Percentiles rank a stretch among this genome's conserved stretches.
These are phyloP conservation scores for Phytophthora citrophthora DNA, from an alignment of 352 stramenopile genomes.

Conservation along the genomic window DNA sequence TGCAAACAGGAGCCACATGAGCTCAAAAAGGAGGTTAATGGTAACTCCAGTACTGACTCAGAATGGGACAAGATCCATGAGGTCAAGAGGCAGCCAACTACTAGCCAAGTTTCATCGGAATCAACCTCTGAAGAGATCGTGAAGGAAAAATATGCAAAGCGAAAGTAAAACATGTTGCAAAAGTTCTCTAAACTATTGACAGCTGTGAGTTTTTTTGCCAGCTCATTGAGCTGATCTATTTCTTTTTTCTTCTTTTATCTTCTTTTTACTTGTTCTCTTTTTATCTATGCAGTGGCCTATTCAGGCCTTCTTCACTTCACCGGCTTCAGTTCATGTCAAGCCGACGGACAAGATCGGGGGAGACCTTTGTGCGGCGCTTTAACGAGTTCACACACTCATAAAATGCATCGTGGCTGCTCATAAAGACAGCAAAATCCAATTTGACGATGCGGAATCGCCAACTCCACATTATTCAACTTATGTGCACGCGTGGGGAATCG, in stretches of 20 bases:
- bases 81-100: not conserved
- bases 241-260: constrained; percentile 19
- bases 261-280: constrained; percentile 21
- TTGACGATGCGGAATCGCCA: constrained; percentile 1
- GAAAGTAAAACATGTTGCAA: not conserved
- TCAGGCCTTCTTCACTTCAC: constrained; percentile 11
- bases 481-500: constrained; percentile 30
- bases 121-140: constrained; percentile 14
- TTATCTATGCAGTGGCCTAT: constrained; percentile 6
- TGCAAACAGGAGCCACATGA: constrained; percentile 4
- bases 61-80: not conserved
- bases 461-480: constrained; percentile 3
- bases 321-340: constrained; percentile 39
- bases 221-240: constrained; percentile 24
- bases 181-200: not conserved
- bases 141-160: constrained; percentile 4
- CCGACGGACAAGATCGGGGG: constrained; percentile 33
- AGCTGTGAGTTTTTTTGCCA: constrained; percentile 18
- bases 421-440: constrained; percentile 11
- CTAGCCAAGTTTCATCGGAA: constrained; percentile 9
- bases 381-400: constrained; percentile 32
- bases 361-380: constrained; percentile 31
- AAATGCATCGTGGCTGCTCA: constrained; percentile 16
- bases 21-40: not conserved
- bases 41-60: too few relatives aligned